A percentile compares a stretch with the other conserved stretches of the same genome.
Evolutionary conservation across 177 flowering plant genomes (phyloP).

Genomic region (Tripterygium wilfordii): DNA sequence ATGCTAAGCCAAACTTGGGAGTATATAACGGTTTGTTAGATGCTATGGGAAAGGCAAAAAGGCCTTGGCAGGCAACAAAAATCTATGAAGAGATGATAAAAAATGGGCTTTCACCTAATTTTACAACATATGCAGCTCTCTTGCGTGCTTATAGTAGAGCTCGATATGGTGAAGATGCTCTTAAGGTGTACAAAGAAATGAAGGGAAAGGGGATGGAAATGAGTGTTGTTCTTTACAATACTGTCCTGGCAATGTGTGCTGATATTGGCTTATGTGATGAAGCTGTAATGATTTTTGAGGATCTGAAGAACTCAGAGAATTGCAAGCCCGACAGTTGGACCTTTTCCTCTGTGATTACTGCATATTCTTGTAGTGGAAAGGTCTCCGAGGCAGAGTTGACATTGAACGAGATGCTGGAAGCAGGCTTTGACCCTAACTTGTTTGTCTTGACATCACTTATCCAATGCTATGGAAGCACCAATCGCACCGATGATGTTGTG

Average conservation of each 20-base stretch:
- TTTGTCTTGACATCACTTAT: conserved; percentile 75
- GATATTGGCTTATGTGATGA: conserved; percentile 68
- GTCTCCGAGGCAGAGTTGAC: conserved; percentile 69
- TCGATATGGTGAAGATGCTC: conserved; percentile 71
- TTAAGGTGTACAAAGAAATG: conserved; percentile 67
- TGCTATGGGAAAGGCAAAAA: conserved; percentile 88
- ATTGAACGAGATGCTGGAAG: conserved; percentile 71
- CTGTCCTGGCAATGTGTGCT: conserved; percentile 83
- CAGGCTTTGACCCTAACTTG: conserved; percentile 74
- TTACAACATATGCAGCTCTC: conserved; percentile 69
- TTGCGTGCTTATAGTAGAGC: conserved; percentile 67
- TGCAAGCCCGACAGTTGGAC: conserved; percentile 85
- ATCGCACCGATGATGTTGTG: conserved; percentile 74
- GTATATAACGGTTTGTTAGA: conserved; percentile 71
- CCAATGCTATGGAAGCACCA: conserved; percentile 88
- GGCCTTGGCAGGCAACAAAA: conserved; percentile 82
- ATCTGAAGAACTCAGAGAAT: conserved; percentile 55
- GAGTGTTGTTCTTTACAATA: conserved; percentile 59
- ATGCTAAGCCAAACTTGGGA: conserved; percentile 57
- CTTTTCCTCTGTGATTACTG: conserved; percentile 69
- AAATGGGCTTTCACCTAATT: conserved; percentile 52
- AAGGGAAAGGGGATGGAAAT: conserved; percentile 72
- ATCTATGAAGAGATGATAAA: conserved; percentile 56
- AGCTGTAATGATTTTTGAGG: conserved; percentile 66
- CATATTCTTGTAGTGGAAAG: conserved; percentile 69